Percentiles rank a stretch among this genome's conserved stretches.
Conservation (phyloP, 2,329 filamentous ascomycete species). For the Amauroascus verrucosus region DNA sequence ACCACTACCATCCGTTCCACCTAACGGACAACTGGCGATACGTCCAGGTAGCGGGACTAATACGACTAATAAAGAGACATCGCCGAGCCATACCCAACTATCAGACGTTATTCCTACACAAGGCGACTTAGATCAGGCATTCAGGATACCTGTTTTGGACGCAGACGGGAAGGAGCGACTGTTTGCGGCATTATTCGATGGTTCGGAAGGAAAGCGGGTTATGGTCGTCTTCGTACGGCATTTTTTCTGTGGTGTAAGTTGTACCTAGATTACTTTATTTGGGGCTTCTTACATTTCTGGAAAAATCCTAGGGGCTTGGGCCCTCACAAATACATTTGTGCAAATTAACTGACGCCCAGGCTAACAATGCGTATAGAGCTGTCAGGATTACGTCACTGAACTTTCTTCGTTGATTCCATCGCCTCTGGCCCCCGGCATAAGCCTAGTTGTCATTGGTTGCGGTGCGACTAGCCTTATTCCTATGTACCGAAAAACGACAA, state of each 20-base stretch:
- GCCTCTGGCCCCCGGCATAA: conserved; percentile 46
- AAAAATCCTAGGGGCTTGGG: not conserved
- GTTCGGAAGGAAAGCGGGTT: conserved; percentile 41
- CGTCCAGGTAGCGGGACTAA: not conserved
- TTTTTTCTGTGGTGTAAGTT: conserved; percentile 67
- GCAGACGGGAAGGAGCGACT: conserved; percentile 48
- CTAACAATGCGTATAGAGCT: conserved; percentile 45
- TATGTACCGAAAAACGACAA: conserved; percentile 52
- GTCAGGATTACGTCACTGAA: conserved; percentile 61
- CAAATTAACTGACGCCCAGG: not conserved
- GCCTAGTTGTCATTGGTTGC: conserved; percentile 61
- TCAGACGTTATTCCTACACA: conserved; percentile 5
- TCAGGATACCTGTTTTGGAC: conserved; percentile 43
- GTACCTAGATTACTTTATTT: not conserved
- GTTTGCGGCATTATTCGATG: conserved; percentile 52
- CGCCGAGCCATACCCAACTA: not conserved
- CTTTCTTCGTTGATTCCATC: conserved; percentile 50
- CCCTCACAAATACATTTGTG: not conserved
- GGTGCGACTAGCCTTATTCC: conserved; percentile 58
- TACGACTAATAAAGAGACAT: not conserved
- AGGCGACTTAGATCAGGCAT: conserved; percentile 13
- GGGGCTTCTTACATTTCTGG: not conserved
- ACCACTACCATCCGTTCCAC: not conserved
- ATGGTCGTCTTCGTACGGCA: conserved; percentile 66
- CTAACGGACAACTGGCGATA: not conserved